Evolutionary conservation across 352 stramenopile genomes (phyloP), one percentile per base, ranked within the genome.

Genomic region (Phytophthora kernoviae): DNA sequence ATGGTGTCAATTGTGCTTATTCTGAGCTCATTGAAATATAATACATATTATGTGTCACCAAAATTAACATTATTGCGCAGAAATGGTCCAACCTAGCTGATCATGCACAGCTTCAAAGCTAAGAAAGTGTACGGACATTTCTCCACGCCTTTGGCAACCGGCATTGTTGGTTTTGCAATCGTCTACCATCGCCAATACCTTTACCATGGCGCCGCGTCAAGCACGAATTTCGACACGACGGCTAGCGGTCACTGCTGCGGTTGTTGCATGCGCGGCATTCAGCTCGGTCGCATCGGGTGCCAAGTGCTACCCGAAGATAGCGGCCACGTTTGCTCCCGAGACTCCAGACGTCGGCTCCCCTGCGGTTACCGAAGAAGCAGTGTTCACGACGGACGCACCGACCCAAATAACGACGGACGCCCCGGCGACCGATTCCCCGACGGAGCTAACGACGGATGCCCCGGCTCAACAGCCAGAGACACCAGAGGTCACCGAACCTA

Each of bases 251-350:
- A n/a, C n/a, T n/a, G 45, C 22, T 47, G 30, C 22, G 33, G 17
- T 41, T 45, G n/a, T 65, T n/a, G 43, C 20, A 20, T 50, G 58
- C 17, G 49, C n/a, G 10, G 50, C 20, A 14, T 60, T 33, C 50
- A 51, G 42, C 42, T 51, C 58, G 7, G 36, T 51, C 47, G 47
- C 52, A 1, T 48, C 47, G 6, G 59, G 37, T 39, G 52, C 46
- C 24, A 68, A 68, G 62, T 62, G 52, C 40, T 53, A 34, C 24
- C 32, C 48, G 9, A 65, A 65, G 18, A 45, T 34, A 11, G 27
- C 41, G 4, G n/a, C 24, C 1, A 21, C 47, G 45, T 8, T 33
- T 3, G 27, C 30, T 7, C 55, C 58, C 26, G 30, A 44, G 9
- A 12, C 59, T 4, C 59, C 52, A 10, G 36, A 43, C 9, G 30